A percentile compares a stretch with the other conserved stretches of the same genome.
These are phyloP conservation scores for Zasmidium angulare DNA, from an alignment of 2,329 filamentous ascomycete genomes.

Conservation along the genomic window DNA sequence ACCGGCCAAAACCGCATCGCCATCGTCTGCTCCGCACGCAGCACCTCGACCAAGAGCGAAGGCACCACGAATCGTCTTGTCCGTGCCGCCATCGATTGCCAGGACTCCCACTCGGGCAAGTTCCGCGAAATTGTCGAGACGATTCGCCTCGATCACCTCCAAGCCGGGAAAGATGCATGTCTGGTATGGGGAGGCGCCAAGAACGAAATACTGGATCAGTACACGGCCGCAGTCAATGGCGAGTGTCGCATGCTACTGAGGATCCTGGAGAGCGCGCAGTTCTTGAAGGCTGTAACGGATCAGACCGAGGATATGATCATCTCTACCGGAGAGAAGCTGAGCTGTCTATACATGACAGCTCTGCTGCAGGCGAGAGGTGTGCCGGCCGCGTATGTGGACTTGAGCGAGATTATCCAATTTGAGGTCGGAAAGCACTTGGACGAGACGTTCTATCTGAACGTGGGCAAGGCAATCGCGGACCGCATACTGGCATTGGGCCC, in stretches of 20 bases:
- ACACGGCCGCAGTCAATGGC: slow-evolving; percentile 66
- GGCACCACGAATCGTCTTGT: slow-evolving; percentile 83
- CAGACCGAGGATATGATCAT: slow-evolving; percentile 70
- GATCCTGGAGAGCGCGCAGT: slow-evolving; percentile 65
- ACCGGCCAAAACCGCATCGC: slow-evolving; percentile 69
- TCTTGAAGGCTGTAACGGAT: slow-evolving; percentile 52
- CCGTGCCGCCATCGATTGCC: slow-evolving; percentile 47
- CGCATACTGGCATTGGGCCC: slow-evolving; percentile 45
- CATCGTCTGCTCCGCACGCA: slow-evolving; percentile 93
- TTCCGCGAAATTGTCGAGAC: slow-evolving; percentile 75
- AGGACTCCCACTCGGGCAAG: slow-evolving; percentile 45
- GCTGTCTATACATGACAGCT: slow-evolving; percentile 86
- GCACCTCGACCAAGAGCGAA: slow-evolving; percentile 88
- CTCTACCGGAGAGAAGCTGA: slow-evolving; percentile 93
- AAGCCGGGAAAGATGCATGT: slow-evolving; percentile 60
- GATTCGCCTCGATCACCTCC: slow-evolving; percentile 78
- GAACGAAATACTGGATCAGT: slow-evolving; percentile 48
- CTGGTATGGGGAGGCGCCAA: slow-evolving; percentile 21
- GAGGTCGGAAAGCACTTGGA: slow-evolving; percentile 41
- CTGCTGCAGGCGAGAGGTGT: slow-evolving; percentile 78
- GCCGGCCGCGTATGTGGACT: slow-evolving; percentile 84
- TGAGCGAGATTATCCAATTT: slow-evolving; percentile 77
- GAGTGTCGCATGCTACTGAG: slow-evolving; percentile 82
- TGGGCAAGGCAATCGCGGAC: slow-evolving; percentile 43
- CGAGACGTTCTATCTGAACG: slow-evolving; percentile 48